Conservation (phyloP, 805 yeast species). For the Cyberlindnera misumaiensis region DNA sequence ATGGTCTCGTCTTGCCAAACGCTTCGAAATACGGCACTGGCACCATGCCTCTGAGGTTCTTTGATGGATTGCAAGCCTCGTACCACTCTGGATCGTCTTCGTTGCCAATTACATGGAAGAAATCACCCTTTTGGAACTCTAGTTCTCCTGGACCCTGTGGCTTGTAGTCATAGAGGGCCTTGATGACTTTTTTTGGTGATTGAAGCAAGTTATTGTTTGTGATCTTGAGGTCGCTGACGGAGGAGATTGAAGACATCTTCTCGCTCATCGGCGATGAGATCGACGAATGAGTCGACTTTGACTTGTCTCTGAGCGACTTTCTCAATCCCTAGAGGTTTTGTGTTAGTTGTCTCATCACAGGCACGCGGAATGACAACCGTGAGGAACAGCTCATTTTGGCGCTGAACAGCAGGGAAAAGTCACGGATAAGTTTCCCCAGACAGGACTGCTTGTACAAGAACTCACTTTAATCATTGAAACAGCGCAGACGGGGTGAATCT, state of each 20-base stretch:
- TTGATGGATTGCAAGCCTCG: constrained; percentile 82
- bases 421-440: no score
- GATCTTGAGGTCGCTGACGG: constrained; percentile 19
- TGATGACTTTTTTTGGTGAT: constrained; percentile 77
- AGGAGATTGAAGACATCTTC: constrained; percentile 18
- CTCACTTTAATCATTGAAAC: no score
- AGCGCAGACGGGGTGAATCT: no score
- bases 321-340: constrained; percentile 18
- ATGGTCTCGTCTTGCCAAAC: constrained; percentile 48
- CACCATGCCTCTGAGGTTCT: constrained; percentile 74
- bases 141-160: constrained; percentile 82
- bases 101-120: constrained; percentile 70
- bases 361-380: no score
- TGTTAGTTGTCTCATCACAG: constrained; percentile 1
- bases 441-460: no score
- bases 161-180: constrained; percentile 69
- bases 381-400: no score
- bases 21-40: constrained; percentile 81
- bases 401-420: no score
- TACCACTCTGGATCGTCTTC: constrained; percentile 64
- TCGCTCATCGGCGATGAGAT: constrained; percentile 21
- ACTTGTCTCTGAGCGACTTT: constrained; percentile 23
- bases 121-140: constrained; percentile 75
- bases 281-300: constrained; percentile 17
- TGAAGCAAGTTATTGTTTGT: constrained; percentile 22